Base-by-base conservation (phyloP, 208 protist genomes). In the Acanthamoeba culbertsoni region DNA sequence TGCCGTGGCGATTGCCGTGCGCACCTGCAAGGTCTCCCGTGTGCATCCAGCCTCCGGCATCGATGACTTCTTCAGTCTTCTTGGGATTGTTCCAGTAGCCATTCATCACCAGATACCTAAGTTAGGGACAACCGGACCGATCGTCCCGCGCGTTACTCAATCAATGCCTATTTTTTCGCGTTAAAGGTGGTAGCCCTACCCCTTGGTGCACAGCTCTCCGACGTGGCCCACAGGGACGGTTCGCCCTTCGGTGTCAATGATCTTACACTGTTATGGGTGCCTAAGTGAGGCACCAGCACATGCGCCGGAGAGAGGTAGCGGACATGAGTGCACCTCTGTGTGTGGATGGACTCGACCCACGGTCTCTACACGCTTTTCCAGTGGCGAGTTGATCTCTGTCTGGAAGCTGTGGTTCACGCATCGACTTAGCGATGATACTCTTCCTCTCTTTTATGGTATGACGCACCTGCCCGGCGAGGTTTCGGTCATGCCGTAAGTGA, bases 401-500 rank as follows among this genome's bases (percentile, higher is more conserved):
- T 97, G 95, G 43, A 92, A 92, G 43, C 86, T 90, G 55, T 28
- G 33, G 20, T 77, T n/a, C n/a, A n/a, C n/a, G n/a, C n/a, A n/a
- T n/a, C n/a, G n/a, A n/a, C n/a, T n/a, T n/a, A n/a, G n/a, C n/a
- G n/a, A n/a, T n/a, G n/a, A n/a, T n/a, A n/a, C n/a, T n/a, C n/a
- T n/a, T n/a, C n/a, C n/a, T n/a, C n/a, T n/a, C n/a, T n/a, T n/a
- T n/a, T n/a, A 77, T 14, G 65, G n/a, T 77, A 31, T 77, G 33
- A 14, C n/a, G 31, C 43, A 90, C 82, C 82, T 92, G 10, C 97
- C 94, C 12, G 96, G 96, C 20, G 71, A 93, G 33, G 96, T 97
- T 91, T 97, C 96, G 31, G 96, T 97, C 96, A 97, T 97, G 31
- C 96, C 96, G 86, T 97, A 97, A 62, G 48, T 93, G 59, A 97